Percentiles rank a stretch among this genome's conserved stretches.
These are phyloP conservation scores for Exophiala dermatitidis DNA, from an alignment of 2,329 filamentous ascomycete species.

Conservation along the genomic window DNA sequence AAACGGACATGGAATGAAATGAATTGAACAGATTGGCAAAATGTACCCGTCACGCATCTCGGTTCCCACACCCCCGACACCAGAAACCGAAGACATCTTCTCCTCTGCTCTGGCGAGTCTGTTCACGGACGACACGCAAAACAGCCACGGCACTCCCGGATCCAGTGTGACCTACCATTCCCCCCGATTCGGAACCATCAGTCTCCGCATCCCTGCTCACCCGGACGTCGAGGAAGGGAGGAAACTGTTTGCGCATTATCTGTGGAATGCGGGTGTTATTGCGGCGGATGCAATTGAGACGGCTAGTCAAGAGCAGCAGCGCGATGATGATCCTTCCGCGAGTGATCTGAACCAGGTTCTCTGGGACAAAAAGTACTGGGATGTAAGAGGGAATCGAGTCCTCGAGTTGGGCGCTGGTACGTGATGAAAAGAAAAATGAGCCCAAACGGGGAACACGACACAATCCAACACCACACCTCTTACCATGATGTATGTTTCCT, in stretches of 20 bases:
- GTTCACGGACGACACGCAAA: constrained; percentile 50
- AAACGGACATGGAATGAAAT: too few relatives aligned
- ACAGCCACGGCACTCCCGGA: constrained; percentile 48
- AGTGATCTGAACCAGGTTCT: too few relatives aligned
- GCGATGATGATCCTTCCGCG: constrained; percentile 17
- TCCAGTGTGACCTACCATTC: constrained; percentile 46
- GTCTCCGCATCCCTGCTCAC: constrained; percentile 37
- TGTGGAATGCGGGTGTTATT: constrained; percentile 51
- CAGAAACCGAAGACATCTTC: constrained; percentile 48
- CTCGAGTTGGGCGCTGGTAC: constrained; percentile 56
- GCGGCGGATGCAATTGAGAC: constrained; percentile 38
- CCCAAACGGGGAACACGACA: too few relatives aligned
- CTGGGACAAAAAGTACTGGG: constrained; percentile 31
- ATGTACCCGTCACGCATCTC: constrained; percentile 20
- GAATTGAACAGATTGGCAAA: neutral
- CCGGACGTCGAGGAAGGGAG: constrained; percentile 45
- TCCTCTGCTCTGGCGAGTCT: constrained; percentile 46
- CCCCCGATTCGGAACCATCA: constrained; percentile 36
- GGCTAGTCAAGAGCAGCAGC: constrained; percentile 23
- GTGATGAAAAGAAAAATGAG: constrained; percentile 31
- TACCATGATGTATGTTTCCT: neutral
- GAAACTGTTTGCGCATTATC: constrained; percentile 51
- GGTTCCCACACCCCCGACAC: constrained; percentile 21
- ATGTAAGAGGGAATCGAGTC: constrained; percentile 45
- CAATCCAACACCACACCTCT: neutral